Evolutionary conservation across 352 stramenopile species (phyloP).

Genomic region (Peronospora farinosa): DNA sequence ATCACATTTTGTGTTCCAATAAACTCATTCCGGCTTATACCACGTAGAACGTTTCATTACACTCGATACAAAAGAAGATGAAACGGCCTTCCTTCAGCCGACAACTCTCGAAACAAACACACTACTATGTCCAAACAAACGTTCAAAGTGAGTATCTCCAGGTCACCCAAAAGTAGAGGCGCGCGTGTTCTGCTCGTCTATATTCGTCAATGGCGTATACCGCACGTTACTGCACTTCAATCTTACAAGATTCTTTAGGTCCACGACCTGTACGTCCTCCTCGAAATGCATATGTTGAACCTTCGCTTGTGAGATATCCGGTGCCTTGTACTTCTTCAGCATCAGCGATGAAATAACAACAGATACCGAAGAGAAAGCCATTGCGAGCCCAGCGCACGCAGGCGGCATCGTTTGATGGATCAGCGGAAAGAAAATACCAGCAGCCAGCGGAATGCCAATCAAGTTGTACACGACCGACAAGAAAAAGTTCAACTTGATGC

Average conservation of each 20-base stretch:
- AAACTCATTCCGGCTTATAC: not conserved
- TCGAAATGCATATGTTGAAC: conserved; percentile 55
- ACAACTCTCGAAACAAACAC: conserved; percentile 16
- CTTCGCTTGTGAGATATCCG: conserved; percentile 41
- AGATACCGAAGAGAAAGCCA: conserved; percentile 94
- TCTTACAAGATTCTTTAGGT: conserved; percentile 71
- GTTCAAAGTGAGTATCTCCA: too few species aligned
- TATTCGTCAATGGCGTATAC: conserved; percentile 64
- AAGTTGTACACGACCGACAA: conserved; percentile 86
- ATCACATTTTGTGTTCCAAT: not conserved
- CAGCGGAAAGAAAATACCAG: conserved; percentile 81
- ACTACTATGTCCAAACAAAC: not conserved
- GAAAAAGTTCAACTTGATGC: conserved; percentile 86
- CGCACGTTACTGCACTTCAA: conserved; percentile 49
- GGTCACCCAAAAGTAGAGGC: not conserved
- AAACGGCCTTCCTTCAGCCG: conserved; percentile 13
- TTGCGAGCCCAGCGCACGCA: conserved; percentile 91
- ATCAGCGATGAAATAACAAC: conserved; percentile 92
- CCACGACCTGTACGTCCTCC: conserved; percentile 61
- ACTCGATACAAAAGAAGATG: conserved; percentile 6
- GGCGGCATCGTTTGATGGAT: conserved; percentile 89
- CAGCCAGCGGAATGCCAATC: conserved; percentile 73
- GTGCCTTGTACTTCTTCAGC: conserved; percentile 85
- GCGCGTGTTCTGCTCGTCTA: conserved; percentile 30
- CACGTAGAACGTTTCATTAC: conserved; percentile 4